Evolutionary conservation across 306 rosid species (phyloP), one percentile per base, ranked within the genome.

Genomic region (Luffa acutangula): DNA sequence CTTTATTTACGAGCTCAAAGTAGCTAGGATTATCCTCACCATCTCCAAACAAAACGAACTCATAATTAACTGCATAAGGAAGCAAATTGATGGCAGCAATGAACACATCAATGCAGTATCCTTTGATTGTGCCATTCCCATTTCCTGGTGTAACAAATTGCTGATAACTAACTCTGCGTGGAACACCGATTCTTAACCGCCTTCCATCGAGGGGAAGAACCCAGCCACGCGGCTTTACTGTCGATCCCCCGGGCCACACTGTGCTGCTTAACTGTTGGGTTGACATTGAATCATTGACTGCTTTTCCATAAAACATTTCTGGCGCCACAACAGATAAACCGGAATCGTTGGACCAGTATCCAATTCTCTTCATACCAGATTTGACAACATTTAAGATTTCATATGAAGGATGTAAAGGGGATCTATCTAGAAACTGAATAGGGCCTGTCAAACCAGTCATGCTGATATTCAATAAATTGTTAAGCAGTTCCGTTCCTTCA

Each of bases 51-150:
- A 82, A 82, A 83, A 84, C 58, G 52, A 88, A 86, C 77, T n/a
- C 62, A 60, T 86, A 51, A 33, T 87, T 89, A 80, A 88, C 85
- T 64, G 79, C 56, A 71, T 86, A 88, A 9, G 91, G 89, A 69
- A 88, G 85, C 84, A 86, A 73, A 18, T 81, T 77, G 33, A 84
- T 43, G 48, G 91, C 91, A 31, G 91, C 89, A 34, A 14, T 54
- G 78, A 88, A 88, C 31, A 88, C 86, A 56, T 88, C 91, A 71
- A 88, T 88, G 84, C 91, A 82, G 71, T 80, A 86, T 77, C 91
- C 91, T 78, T 79, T 72, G 51, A 84, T 79, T 9, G 51, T 7
- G 56, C 15, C 78, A 11, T 82, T 82, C 20, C 83, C 84, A 75
- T 83, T 73, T 42, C 82, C 80, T 18, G 11, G 78, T 13, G 81